These are phyloP conservation scores for Sporothrix globosa DNA, from an alignment of 2,329 filamentous ascomycete genomes.

Conservation along the genomic window DNA sequence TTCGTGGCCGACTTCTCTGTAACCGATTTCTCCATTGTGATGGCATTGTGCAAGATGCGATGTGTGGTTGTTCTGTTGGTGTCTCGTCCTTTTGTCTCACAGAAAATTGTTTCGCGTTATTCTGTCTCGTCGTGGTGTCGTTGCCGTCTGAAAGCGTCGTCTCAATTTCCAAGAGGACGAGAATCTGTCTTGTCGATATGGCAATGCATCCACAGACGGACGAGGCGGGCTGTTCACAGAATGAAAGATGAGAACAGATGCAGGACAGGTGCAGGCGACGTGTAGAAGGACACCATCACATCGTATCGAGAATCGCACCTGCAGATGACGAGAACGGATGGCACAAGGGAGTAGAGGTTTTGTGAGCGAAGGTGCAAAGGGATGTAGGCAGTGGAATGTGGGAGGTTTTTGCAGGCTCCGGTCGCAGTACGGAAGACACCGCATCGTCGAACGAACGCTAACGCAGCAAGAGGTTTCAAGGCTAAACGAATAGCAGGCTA, in stretches of 20 bases:
- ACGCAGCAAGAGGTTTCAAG: neutral
- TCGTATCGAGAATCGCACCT: neutral
- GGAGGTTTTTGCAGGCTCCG: neutral
- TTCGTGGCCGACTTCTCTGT: too few relatives aligned
- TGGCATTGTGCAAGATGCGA: neutral
- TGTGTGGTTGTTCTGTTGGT: neutral
- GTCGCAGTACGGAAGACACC: neutral
- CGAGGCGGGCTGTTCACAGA: neutral
- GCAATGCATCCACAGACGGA: neutral
- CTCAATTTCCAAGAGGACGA: neutral
- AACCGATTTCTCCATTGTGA: neutral
- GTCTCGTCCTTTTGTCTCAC: neutral
- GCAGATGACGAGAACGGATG: neutral
- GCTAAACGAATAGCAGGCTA: neutral
- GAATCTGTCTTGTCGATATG: neutral
- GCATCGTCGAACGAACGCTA: neutral
- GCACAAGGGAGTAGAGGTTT: neutral
- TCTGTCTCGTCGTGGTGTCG: neutral
- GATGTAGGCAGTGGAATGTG: neutral
- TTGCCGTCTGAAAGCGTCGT: neutral
- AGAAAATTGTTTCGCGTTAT: neutral
- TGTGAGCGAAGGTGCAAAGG: neutral
- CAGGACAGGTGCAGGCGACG: too few relatives aligned
- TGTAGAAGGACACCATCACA: neutral
- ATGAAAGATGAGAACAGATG: neutral